Percentiles rank a stretch among this genome's conserved stretches.
Evolutionary conservation across 306 rosid genomes (phyloP).

Genomic region (Quercus dentata): DNA sequence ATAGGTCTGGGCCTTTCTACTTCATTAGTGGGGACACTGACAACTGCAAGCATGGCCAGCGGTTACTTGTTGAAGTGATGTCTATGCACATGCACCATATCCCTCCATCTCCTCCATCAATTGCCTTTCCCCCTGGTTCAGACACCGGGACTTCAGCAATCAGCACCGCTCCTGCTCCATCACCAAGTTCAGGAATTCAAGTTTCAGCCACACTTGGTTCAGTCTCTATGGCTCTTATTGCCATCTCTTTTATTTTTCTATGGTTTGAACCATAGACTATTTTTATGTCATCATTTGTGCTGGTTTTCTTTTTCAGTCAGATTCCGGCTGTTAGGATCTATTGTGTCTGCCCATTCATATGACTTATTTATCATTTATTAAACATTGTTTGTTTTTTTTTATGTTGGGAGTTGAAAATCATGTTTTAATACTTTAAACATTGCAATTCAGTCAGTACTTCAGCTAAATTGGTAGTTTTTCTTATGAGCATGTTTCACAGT

Average conservation of each 20-base stretch:
- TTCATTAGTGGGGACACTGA: conserved; percentile 64
- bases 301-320: conserved; percentile 4
- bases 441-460: not conserved
- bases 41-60: conserved; percentile 71
- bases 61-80: conserved; percentile 69
- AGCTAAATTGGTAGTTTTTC: not conserved
- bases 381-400: not conserved
- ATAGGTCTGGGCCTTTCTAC: conserved; percentile 64
- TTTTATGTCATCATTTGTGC: not conserved
- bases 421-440: not conserved
- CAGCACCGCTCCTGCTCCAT: conserved; percentile 19
- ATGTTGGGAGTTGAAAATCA: not conserved
- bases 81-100: conserved; percentile 25
- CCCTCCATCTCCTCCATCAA: conserved; percentile 33
- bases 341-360: not conserved
- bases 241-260: conserved; percentile 20
- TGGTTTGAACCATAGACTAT: conserved; percentile 5
- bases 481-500: no score
- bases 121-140: conserved; percentile 36
- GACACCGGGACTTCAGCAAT: conserved; percentile 22
- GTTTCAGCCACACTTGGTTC: conserved; percentile 18
- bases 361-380: not conserved
- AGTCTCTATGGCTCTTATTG: conserved; percentile 15
- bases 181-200: conserved; percentile 19
- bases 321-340: conserved; percentile 11